A percentile compares a stretch with the other conserved stretches of the same genome.
phyloP scores from a whole-genome alignment of 2,329 filamentous ascomycete species.

The Atkinsonella hypoxylon region DNA sequence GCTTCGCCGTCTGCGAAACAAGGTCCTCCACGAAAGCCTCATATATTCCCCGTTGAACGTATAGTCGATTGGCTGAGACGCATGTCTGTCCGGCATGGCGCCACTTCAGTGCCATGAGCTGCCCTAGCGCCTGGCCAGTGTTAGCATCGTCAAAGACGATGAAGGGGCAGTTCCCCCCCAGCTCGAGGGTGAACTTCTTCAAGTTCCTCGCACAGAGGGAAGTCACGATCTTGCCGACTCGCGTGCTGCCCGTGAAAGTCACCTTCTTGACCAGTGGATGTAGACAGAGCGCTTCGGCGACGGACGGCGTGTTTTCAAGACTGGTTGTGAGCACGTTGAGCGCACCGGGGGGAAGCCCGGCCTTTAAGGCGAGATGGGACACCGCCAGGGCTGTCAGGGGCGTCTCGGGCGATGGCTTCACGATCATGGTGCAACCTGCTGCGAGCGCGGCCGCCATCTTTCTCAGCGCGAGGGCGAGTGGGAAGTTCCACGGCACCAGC shows the following conservation, averaged over 20 bases:
- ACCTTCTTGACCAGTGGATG: constrained; percentile 45
- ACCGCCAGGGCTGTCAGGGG: constrained; percentile 61
- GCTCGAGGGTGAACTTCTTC: constrained; percentile 56
- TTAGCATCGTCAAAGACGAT: constrained; percentile 60
- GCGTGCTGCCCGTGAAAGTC: constrained; percentile 65
- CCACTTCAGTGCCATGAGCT: constrained; percentile 54
- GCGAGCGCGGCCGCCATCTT: constrained; percentile 46
- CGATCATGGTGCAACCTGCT: constrained; percentile 64
- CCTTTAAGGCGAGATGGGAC: constrained; percentile 53
- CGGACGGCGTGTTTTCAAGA: constrained; percentile 28
- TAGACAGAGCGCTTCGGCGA: constrained; percentile 34
- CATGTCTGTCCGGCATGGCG: constrained; percentile 63
- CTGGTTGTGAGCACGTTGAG: constrained; percentile 41
- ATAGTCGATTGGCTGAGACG: constrained; percentile 50
- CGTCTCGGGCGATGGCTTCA: constrained; percentile 63
- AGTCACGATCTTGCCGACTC: constrained; percentile 55
- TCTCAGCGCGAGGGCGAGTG: constrained; percentile 35
- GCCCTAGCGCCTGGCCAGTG: constrained; percentile 51
- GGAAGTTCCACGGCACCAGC: constrained; percentile 45
- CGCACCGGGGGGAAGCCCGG: constrained; percentile 64
- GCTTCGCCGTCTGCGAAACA: constrained; percentile 35
- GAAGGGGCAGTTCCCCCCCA: constrained; percentile 58
- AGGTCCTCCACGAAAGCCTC: constrained; percentile 46
- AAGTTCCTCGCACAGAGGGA: constrained; percentile 46
- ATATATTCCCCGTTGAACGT: constrained; percentile 48